A percentile compares a stretch with the other conserved stretches of the same genome.
Evolutionary conservation across 257 asterid species (phyloP).

Genomic region (Gynochthodes officinalis): DNA sequence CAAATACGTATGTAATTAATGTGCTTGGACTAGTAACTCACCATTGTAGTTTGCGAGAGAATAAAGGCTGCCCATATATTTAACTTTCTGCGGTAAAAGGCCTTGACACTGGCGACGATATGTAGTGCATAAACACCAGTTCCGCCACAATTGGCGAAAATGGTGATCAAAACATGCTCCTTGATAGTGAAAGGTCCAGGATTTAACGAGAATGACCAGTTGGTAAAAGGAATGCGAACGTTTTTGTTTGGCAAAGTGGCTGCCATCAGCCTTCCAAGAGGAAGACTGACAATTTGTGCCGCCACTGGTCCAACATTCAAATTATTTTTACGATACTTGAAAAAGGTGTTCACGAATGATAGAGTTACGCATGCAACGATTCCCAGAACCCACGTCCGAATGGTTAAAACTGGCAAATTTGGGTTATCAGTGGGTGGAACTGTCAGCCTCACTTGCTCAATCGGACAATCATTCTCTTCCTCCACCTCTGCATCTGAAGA

Average conservation of each 20-base stretch:
- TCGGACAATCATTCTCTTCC: conserved; percentile 40
- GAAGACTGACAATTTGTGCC: conserved; percentile 55
- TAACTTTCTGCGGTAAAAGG: conserved; percentile 43
- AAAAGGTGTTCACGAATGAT: conserved; percentile 51
- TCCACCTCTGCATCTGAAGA: conserved; percentile 22
- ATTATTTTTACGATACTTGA: conserved; percentile 45
- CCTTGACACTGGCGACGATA: conserved; percentile 47
- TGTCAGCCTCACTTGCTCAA: conserved; percentile 64
- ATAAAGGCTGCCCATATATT: conserved; percentile 44
- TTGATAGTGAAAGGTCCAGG: conserved; percentile 64
- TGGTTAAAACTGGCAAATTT: conserved; percentile 37
- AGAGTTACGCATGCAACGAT: conserved; percentile 36
- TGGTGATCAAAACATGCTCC: conserved; percentile 67
- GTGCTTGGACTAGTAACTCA: neutral
- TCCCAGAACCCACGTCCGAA: conserved; percentile 66
- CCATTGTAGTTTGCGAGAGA: conserved; percentile 61
- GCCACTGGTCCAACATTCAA: conserved; percentile 30
- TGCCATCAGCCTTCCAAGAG: conserved; percentile 52
- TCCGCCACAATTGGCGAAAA: conserved; percentile 53
- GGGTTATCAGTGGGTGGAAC: conserved; percentile 53
- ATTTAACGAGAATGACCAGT: conserved; percentile 50
- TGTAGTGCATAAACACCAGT: conserved; percentile 45
- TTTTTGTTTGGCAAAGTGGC: conserved; percentile 33
- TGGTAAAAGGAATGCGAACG: conserved; percentile 31
- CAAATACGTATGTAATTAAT: no score